Evolutionary conservation across 768 basidiomycete genomes (phyloP).

Genomic region (Collybiopsis luxurians): DNA sequence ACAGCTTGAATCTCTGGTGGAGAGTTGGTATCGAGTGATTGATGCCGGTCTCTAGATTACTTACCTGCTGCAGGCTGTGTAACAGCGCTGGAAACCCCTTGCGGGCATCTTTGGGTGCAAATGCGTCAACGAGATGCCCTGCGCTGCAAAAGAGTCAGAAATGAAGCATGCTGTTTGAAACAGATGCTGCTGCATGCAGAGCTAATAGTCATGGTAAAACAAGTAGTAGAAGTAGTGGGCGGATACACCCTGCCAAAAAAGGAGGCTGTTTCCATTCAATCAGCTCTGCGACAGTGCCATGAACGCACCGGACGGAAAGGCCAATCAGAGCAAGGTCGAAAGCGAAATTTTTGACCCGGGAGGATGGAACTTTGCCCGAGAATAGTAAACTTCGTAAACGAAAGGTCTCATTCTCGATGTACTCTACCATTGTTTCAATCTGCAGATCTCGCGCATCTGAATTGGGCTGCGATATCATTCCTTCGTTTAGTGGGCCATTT

Average conservation of each 20-base stretch:
- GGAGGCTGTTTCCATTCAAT: no score
- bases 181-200: no score
- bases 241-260: no score
- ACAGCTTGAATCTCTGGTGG: conserved; percentile 23
- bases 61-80: conserved; percentile 35
- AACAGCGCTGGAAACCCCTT: conserved; percentile 35
- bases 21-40: background rate
- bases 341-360: conserved; percentile 28
- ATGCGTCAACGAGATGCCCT: conserved; percentile 50
- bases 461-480: background rate
- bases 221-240: no score
- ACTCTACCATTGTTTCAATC: background rate
- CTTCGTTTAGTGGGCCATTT: background rate
- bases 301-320: conserved; percentile 37
- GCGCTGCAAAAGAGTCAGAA: conserved; percentile 24
- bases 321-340: conserved; percentile 41
- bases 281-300: no score
- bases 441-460: background rate
- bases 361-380: conserved; percentile 9
- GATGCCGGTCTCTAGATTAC: background rate
- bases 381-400: background rate
- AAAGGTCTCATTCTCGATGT: background rate
- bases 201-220: no score
- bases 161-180: no score
- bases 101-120: conserved; percentile 33